Evolutionary conservation across 1,284 basidiomycete species (phyloP).

Genomic region (Cryptococcus hybrid): DNA sequence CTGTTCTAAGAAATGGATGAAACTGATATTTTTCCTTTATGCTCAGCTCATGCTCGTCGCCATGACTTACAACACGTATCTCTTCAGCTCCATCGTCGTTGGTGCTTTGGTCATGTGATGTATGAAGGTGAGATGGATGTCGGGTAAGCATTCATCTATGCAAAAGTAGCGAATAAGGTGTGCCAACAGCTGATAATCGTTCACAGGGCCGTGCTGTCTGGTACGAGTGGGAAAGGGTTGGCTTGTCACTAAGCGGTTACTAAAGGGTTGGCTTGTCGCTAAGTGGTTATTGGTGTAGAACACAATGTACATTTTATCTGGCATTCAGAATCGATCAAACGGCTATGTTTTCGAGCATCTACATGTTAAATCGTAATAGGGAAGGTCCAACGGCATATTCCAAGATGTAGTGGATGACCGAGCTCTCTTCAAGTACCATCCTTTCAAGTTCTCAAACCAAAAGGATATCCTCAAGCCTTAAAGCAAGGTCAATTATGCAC

Average conservation of each 20-base stretch:
- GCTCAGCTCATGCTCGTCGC: conserved; percentile 52
- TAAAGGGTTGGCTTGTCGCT: conserved; percentile 42
- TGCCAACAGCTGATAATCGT: neutral
- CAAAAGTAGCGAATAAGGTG: neutral
- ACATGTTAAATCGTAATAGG: no score
- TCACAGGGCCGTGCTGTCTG: conserved; percentile 10
- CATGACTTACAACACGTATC: conserved; percentile 52
- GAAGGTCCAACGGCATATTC: no score
- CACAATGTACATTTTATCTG: neutral
- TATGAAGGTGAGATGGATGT: conserved; percentile 48
- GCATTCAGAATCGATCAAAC: no score
- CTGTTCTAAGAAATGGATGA: no score
- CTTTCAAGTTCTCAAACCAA: neutral
- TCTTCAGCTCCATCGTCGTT: conserved; percentile 48
- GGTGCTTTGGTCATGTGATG: conserved; percentile 48
- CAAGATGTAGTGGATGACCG: no score
- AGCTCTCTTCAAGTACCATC: neutral
- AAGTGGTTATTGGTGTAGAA: neutral
- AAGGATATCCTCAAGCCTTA: neutral
- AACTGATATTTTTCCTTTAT: neutral
- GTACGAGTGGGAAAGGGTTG: conserved; percentile 25
- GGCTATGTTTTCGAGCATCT: no score
- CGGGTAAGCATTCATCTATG: conserved; percentile 22
- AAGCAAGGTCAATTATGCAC: neutral
- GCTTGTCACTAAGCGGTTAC: conserved; percentile 31